Conservation (phyloP, 768 basidiomycete species). For the Clitopilus hobsonii region DNA sequence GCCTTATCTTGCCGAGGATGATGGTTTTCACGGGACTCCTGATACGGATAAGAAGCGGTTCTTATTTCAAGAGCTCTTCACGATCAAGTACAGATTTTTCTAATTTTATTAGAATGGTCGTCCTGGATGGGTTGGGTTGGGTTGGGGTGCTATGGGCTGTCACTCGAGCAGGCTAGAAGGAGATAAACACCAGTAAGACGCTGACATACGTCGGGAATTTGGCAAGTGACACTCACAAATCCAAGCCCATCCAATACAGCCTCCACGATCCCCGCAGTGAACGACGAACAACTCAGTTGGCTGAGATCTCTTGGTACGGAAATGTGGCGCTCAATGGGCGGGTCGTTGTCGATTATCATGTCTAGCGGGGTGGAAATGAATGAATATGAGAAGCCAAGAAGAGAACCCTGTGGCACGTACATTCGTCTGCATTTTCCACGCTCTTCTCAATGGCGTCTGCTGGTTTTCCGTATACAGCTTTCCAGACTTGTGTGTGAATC, state of each 20-base stretch:
- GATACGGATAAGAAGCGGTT: constrained; percentile 3
- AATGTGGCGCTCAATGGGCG: constrained; percentile 85
- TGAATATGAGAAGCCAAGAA: constrained; percentile 6
- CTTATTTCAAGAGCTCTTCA: constrained; percentile 83
- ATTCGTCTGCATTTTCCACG: constrained; percentile 96
- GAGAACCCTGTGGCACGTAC: constrained; percentile 35
- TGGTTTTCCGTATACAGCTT: constrained; percentile 86
- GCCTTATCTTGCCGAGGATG: constrained; percentile 6
- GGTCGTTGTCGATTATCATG: constrained; percentile 98
- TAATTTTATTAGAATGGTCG: constrained; percentile 96
- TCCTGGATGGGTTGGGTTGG: constrained; percentile 73
- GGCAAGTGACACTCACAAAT: constrained; percentile 60
- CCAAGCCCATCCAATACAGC: constrained; percentile 92
- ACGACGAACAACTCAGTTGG: constrained; percentile 93
- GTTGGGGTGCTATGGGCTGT: constrained; percentile 93
- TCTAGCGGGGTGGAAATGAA: constrained; percentile 40
- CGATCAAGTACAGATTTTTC: constrained; percentile 91
- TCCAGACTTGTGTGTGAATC: constrained; percentile 94
- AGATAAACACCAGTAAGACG: background rate
- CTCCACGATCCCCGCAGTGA: constrained; percentile 96
- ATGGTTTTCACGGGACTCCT: constrained; percentile 13
- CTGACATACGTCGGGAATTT: background rate
- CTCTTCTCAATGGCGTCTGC: constrained; percentile 96
- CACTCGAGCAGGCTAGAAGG: constrained; percentile 83
- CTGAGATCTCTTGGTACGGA: constrained; percentile 94